phyloP scores from a whole-genome alignment of 1,284 basidiomycete species.

The Boletellus deceptivus region DNA sequence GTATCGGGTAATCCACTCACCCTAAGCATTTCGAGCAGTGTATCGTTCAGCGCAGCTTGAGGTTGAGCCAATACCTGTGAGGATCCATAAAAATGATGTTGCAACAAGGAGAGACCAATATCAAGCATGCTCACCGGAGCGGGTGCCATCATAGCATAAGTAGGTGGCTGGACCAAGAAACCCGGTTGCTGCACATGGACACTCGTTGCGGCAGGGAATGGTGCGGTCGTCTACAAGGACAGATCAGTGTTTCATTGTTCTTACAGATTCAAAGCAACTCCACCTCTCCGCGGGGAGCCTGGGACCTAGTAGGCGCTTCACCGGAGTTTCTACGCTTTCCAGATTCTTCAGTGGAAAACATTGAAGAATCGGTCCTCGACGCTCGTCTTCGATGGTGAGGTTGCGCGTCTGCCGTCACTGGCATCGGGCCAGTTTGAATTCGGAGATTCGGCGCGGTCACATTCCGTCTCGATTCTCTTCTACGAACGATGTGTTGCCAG shows the following conservation, averaged over 20 bases:
- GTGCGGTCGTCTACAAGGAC: not conserved
- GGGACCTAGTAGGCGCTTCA: not conserved
- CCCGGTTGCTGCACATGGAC: not conserved
- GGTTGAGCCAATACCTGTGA: not conserved
- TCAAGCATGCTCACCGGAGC: not conserved
- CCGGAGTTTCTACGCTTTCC: not conserved
- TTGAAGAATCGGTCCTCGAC: not conserved
- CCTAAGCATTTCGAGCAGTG: constrained; percentile 5
- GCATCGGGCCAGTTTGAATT: not conserved
- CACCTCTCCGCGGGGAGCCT: not conserved
- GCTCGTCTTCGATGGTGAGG: not conserved
- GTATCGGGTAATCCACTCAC: not conserved
- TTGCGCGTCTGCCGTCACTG: not conserved
- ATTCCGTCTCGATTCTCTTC: not conserved
- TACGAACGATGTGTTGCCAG: not conserved
- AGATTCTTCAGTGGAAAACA: not conserved
- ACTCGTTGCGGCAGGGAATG: not conserved
- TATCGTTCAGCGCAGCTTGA: constrained; percentile 4
- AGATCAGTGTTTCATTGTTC: not conserved
- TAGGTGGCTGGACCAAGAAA: not conserved
- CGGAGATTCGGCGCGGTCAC: no score
- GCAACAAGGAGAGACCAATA: not conserved
- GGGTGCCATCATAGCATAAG: not conserved
- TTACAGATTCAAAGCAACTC: not conserved
- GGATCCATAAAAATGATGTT: not conserved